These are phyloP conservation scores for Aspergillus tanneri DNA, from an alignment of 2,329 filamentous ascomycete species.

Conservation along the genomic window DNA sequence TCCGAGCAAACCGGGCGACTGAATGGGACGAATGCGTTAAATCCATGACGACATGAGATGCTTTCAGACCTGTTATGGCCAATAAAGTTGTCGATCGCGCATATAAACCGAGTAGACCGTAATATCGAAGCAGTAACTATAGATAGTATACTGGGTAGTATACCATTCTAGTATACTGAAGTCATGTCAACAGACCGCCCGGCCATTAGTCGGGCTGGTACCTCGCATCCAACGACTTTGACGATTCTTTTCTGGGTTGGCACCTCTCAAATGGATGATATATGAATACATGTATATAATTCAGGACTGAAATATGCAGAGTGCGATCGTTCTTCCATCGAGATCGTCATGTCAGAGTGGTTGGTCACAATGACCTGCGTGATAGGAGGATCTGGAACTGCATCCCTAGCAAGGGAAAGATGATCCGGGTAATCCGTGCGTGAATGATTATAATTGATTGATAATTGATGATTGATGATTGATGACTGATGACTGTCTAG, in stretches of 20 bases:
- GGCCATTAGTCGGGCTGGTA: slow-evolving; percentile 20
- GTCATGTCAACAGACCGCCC: slow-evolving; percentile 9
- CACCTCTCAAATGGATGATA: too few relatives aligned
- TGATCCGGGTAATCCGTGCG: slow-evolving; percentile 34
- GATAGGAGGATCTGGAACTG: slow-evolving; percentile 26
- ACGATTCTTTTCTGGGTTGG: slow-evolving; percentile 26
- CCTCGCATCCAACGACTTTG: slow-evolving; percentile 25
- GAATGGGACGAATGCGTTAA: background rate
- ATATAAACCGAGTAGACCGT: too few relatives aligned
- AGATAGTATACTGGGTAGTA: too few relatives aligned
- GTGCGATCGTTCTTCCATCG: slow-evolving; percentile 25
- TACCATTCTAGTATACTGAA: background rate
- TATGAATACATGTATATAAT: too few relatives aligned
- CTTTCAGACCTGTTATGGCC: background rate
- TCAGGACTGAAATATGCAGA: too few relatives aligned
- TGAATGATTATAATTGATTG: background rate
- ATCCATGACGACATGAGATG: slow-evolving; percentile 18
- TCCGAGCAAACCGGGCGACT: background rate
- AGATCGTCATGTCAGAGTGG: slow-evolving; percentile 27
- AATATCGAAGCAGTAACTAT: too few relatives aligned
- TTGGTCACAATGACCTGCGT: slow-evolving; percentile 23
- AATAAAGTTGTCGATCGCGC: background rate
- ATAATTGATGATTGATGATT: background rate
- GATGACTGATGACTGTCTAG: slow-evolving; percentile 15
- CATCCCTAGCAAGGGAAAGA: slow-evolving; percentile 31